Evolutionary conservation across 352 stramenopile species (phyloP).

Genomic region (Pythium rhizo-oryzae): DNA sequence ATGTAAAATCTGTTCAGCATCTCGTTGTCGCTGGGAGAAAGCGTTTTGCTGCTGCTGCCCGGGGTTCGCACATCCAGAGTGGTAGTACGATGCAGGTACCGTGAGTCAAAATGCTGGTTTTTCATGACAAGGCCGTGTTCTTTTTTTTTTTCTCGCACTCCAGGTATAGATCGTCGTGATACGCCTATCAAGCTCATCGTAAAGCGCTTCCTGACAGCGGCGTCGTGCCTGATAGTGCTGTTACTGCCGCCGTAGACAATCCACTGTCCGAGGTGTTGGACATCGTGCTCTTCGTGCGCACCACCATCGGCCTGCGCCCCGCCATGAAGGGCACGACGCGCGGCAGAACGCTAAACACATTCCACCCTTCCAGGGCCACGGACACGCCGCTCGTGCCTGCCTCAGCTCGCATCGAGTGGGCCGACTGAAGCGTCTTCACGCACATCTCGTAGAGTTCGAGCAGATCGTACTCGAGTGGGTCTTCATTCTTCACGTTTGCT

Average conservation of each 20-base stretch:
- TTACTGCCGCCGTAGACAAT: not conserved
- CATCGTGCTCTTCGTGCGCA: constrained; percentile 42
- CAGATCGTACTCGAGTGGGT: constrained; percentile 48
- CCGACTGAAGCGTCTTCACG: constrained; percentile 45
- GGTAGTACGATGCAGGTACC: no score
- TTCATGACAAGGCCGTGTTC: no score
- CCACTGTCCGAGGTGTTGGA: constrained; percentile 15
- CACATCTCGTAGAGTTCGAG: constrained; percentile 65
- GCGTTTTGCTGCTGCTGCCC: no score
- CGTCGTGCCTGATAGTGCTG: no score
- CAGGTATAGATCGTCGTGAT: no score
- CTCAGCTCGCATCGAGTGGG: constrained; percentile 57
- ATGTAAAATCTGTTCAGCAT: no score
- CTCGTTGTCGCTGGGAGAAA: no score
- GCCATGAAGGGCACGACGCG: constrained; percentile 37
- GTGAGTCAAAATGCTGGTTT: no score
- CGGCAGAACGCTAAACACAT: constrained; percentile 64
- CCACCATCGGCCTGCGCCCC: constrained; percentile 31
- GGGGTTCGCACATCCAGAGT: no score
- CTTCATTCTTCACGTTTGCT: constrained; percentile 30
- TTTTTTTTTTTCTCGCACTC: no score
- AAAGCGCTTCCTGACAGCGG: no score
- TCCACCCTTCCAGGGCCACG: constrained; percentile 63
- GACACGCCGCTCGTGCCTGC: constrained; percentile 66
- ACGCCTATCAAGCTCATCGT: no score